Base-by-base conservation (phyloP, 202 grass and related monocot genomes). In the Schoenoplectus triqueter region DNA sequence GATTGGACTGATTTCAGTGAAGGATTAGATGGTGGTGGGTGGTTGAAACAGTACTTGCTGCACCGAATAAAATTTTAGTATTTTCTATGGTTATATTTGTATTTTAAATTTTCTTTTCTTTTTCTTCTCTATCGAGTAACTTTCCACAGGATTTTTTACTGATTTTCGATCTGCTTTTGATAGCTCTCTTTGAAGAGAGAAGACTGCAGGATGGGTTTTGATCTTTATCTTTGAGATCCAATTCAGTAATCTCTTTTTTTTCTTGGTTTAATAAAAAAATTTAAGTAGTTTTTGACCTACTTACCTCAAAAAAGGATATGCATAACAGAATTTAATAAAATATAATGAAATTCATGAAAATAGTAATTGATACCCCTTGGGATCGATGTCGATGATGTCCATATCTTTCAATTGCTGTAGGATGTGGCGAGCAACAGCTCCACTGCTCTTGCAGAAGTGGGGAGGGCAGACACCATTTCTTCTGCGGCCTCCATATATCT, bases 391-490 rank as follows among this genome's bases (percentile, higher is more conserved):
- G 2, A 97, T 82, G 62, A 93, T 97, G 66, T 89, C 90, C 92
- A 94, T 92, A 49, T 82, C 71, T 72, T 92, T 84, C 86, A 97
- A 69, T 77, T 97, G 88, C 66, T 92, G 91, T n/a, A 97, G 81
- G 84, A 97, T 97, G 85, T 97, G 86, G 55, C 90, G 94, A 50
- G 92, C 91, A 22, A 97, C 68, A 49, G 92, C 92, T 40, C 92
- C 94, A 47, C 92, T 97, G 83, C 94, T 97, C 84, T 97, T 97
- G 90, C 92, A 97, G 77, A 97, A 97, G 64, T 97, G 92, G 1
- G 92, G 94, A 1, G 94, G 94, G 0, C 83, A 14, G 1, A 85
- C 83, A 11, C 94, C 92, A 13, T 94, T 94, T 88, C 92, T 97
- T 69, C 89, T 80, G 0, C 92, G 94, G 13, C 94, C 94, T 62